phyloP scores from a whole-genome alignment of 306 rosid genomes.

The Comarum palustre region DNA sequence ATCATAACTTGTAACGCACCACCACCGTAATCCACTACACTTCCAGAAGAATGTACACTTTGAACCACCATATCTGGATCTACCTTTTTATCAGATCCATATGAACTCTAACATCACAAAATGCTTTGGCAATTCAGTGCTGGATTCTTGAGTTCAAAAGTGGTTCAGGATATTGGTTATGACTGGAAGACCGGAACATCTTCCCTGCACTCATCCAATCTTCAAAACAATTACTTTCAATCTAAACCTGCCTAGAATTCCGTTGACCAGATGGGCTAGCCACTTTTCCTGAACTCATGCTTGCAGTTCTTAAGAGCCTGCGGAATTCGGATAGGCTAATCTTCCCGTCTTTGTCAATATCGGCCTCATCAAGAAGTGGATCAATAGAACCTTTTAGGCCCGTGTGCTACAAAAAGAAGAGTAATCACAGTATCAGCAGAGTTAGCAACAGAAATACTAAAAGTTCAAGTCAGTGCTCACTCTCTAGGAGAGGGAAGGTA shows the following conservation, averaged over 20 bases:
- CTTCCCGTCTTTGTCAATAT: conserved; percentile 89
- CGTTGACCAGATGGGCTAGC: conserved; percentile 36
- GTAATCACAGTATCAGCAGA: conserved; percentile 23
- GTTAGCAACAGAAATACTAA: background rate
- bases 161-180: conserved; percentile 26
- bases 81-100: conserved; percentile 36
- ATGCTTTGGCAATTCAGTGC: conserved; percentile 27
- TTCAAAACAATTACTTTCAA: conserved; percentile 20
- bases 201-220: conserved; percentile 28
- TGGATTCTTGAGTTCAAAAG: conserved; percentile 34
- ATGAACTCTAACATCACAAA: conserved; percentile 30
- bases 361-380: conserved; percentile 95
- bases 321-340: conserved; percentile 90
- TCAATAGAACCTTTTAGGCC: conserved; percentile 77
- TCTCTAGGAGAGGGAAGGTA: background rate
- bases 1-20: conserved; percentile 44
- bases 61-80: conserved; percentile 35
- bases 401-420: conserved; percentile 62
- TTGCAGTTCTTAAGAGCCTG: conserved; percentile 87
- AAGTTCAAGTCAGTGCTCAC: background rate
- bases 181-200: conserved; percentile 26
- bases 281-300: conserved; percentile 60
- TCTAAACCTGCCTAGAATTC: conserved; percentile 43
- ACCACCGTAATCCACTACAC: conserved; percentile 42
- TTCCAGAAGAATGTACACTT: conserved; percentile 41